Conservation (phyloP, 176 grass and related monocot species). For the Panicum miliaceum region DNA sequence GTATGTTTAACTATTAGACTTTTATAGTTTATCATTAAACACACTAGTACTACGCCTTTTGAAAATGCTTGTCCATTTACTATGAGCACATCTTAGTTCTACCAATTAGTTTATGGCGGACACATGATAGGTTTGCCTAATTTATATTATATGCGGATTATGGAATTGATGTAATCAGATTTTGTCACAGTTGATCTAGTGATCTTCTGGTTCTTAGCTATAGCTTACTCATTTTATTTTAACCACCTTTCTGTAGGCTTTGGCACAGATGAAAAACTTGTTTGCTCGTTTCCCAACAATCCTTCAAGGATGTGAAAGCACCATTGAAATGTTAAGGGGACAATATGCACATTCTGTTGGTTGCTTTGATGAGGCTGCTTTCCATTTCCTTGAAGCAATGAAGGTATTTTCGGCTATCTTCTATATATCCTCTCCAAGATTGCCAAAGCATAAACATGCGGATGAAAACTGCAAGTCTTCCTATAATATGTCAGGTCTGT, state of each 20-base stretch:
- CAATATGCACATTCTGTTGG: slow-evolving; percentile 98
- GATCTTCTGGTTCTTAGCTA: slow-evolving; percentile 16
- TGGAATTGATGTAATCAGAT: slow-evolving; percentile 1
- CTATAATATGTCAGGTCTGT: slow-evolving; percentile 16
- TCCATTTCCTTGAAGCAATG: slow-evolving; percentile 85
- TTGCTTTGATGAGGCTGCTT: slow-evolving; percentile 86
- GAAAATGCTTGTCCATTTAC: not conserved
- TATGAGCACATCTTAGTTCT: not conserved
- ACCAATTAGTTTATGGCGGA: not conserved
- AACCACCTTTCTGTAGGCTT: slow-evolving; percentile 54
- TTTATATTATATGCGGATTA: not conserved
- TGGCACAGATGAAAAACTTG: slow-evolving; percentile 87
- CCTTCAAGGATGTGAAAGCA: slow-evolving; percentile 84
- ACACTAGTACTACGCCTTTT: not conserved
- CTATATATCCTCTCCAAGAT: not conserved
- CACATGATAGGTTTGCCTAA: not conserved
- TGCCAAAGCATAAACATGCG: not conserved
- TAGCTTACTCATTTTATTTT: slow-evolving; percentile 22
- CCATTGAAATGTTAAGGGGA: slow-evolving; percentile 87
- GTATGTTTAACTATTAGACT: not conserved
- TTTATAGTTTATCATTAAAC: not conserved
- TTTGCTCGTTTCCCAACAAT: slow-evolving; percentile 87
- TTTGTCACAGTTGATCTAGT: not conserved
- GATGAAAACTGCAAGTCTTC: not conserved
- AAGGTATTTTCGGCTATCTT: slow-evolving; percentile 48